phyloP scores from a whole-genome alignment of 495 filamentous ascomycete species.

The Cladorrhinum samala region DNA sequence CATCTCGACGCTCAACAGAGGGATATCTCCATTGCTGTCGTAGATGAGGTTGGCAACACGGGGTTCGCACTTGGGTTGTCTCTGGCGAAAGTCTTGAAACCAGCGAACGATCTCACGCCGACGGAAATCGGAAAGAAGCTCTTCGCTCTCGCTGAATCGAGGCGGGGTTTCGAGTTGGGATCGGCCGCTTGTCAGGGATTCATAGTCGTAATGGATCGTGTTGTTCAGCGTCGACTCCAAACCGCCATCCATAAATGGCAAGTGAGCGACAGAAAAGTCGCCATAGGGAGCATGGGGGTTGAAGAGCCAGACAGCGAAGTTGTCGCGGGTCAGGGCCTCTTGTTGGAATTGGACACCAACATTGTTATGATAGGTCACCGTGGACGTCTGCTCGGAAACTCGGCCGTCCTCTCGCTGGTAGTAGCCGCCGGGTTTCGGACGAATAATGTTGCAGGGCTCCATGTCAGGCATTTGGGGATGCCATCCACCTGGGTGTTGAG shows the following conservation, averaged over 20 bases:
- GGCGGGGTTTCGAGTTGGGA: slow-evolving; percentile 69
- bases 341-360: slow-evolving; percentile 26
- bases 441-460: slow-evolving; percentile 34
- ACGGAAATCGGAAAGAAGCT: slow-evolving; percentile 77
- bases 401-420: slow-evolving; percentile 31
- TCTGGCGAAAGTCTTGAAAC: slow-evolving; percentile 70
- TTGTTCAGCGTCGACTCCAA: slow-evolving; percentile 46
- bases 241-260: slow-evolving; percentile 46
- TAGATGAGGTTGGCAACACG: slow-evolving; percentile 67
- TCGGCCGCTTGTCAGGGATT: slow-evolving; percentile 53
- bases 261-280: slow-evolving; percentile 34
- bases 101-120: slow-evolving; percentile 70
- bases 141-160: slow-evolving; percentile 64
- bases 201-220: slow-evolving; percentile 47
- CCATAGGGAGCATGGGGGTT: slow-evolving; percentile 36
- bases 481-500: slow-evolving; percentile 25
- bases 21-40: slow-evolving; percentile 58
- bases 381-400: slow-evolving; percentile 29
- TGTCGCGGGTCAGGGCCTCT: slow-evolving; percentile 36
- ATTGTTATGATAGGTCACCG: slow-evolving; percentile 27
- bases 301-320: slow-evolving; percentile 48
- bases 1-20: slow-evolving; percentile 76
- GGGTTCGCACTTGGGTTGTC: slow-evolving; percentile 63
- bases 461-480: slow-evolving; percentile 33
- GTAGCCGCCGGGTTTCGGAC: slow-evolving; percentile 37